Percentiles rank a stretch among this genome's conserved stretches.
These are phyloP conservation scores for Candida nitratophila DNA, from an alignment of 805 yeast species.

Conservation along the genomic window DNA sequence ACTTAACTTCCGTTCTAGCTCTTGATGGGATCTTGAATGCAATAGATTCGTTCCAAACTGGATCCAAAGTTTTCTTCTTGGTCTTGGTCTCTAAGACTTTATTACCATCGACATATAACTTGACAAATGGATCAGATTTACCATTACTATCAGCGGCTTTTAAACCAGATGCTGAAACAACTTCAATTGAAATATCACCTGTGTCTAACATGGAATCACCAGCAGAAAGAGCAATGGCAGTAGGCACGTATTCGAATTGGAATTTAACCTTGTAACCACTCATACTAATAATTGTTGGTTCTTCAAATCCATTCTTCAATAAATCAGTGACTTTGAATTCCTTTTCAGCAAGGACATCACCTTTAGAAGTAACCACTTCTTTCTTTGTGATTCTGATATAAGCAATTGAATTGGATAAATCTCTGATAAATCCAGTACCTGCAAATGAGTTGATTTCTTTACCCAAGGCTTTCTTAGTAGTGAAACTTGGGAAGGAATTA, in stretches of 20 bases:
- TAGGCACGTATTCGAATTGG: constrained; percentile 56
- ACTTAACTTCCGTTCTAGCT: constrained; percentile 39
- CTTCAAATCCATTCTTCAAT: constrained; percentile 39
- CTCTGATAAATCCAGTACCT: constrained; percentile 63
- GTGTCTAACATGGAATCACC: constrained; percentile 63
- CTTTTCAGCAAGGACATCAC: constrained; percentile 46
- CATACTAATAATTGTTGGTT: constrained; percentile 40
- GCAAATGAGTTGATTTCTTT: constrained; percentile 36
- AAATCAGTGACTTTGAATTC: constrained; percentile 45
- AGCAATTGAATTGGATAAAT: constrained; percentile 52
- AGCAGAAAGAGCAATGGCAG: constrained; percentile 43
- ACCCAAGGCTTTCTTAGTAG: constrained; percentile 41
- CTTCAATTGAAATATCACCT: constrained; percentile 51
- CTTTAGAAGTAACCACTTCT: constrained; percentile 36
- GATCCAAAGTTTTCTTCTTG: constrained; percentile 60
- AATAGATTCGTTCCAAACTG: constrained; percentile 68
- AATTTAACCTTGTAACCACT: constrained; percentile 32
- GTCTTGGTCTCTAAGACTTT: constrained; percentile 52
- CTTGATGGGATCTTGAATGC: constrained; percentile 59
- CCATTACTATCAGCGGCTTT: constrained; percentile 64
- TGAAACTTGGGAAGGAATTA: constrained; percentile 48
- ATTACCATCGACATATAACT: constrained; percentile 45
- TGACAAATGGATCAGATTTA: constrained; percentile 65
- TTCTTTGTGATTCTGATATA: constrained; percentile 52
- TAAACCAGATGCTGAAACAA: constrained; percentile 49